Evolutionary conservation across 2,329 filamentous ascomycete genomes (phyloP).

Genomic region (Mollisia scopiformis): DNA sequence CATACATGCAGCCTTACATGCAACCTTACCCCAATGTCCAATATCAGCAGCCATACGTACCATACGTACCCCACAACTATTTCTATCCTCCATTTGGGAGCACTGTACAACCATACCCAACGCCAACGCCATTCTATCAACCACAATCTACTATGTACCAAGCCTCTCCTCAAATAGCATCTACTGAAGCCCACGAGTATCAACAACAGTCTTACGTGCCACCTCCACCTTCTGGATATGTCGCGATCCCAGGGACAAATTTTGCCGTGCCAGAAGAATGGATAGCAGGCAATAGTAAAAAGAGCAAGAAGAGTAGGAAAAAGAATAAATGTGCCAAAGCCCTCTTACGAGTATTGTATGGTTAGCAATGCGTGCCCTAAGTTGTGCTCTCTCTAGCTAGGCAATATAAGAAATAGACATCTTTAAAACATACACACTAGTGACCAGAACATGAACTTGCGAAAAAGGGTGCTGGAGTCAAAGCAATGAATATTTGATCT

Average conservation of each 20-base stretch:
- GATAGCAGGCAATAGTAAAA: not conserved
- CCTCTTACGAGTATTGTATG: not conserved
- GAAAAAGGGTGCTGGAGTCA: too few relatives aligned
- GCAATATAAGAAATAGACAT: too few relatives aligned
- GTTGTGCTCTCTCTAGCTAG: too few relatives aligned
- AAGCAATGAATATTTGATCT: too few relatives aligned
- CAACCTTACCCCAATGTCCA: not conserved
- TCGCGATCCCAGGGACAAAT: not conserved
- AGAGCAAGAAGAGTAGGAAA: not conserved
- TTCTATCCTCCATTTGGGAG: not conserved
- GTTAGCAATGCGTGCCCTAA: too few relatives aligned
- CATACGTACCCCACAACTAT: not conserved
- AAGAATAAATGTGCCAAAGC: not conserved
- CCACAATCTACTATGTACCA: not conserved
- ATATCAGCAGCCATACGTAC: not conserved
- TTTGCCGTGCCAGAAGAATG: not conserved
- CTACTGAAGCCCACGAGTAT: not conserved
- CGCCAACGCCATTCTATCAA: not conserved
- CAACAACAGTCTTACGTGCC: not conserved
- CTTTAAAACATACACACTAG: too few relatives aligned
- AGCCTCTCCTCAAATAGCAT: not conserved
- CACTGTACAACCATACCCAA: not conserved
- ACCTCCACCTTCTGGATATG: not conserved
- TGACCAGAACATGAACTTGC: too few relatives aligned
- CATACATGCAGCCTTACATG: not conserved